phyloP scores from a whole-genome alignment of 768 basidiomycete genomes.

The Suillus spraguei region DNA sequence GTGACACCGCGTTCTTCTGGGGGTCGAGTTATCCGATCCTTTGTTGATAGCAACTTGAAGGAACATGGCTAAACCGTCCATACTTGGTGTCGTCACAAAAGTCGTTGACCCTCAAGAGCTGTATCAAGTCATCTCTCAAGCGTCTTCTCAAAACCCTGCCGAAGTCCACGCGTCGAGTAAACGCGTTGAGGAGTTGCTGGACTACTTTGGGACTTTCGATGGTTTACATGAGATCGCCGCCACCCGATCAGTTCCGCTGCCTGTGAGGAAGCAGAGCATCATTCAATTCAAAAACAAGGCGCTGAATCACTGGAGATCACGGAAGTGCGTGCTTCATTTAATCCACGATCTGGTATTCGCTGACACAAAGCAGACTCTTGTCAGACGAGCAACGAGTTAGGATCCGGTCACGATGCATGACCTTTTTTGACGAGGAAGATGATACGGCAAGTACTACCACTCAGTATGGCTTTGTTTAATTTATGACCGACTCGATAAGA shows the following conservation, averaged over 20 bases:
- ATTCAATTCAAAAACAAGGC: slow-evolving; percentile 90
- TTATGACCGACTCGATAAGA: slow-evolving; percentile 44
- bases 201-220: slow-evolving; percentile 71
- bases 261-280: slow-evolving; percentile 77
- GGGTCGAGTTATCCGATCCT: slow-evolving; percentile 12
- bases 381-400: slow-evolving; percentile 63
- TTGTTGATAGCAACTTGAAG: slow-evolving; percentile 3
- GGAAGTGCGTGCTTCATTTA: slow-evolving; percentile 53
- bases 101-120: slow-evolving; percentile 64
- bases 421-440: slow-evolving; percentile 76
- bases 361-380: slow-evolving; percentile 52
- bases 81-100: slow-evolving; percentile 21
- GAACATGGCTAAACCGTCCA: slow-evolving; percentile 25
- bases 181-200: slow-evolving; percentile 68
- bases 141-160: slow-evolving; percentile 72
- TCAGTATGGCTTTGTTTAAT: neutral
- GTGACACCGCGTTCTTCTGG: slow-evolving; percentile 2
- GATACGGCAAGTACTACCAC: slow-evolving; percentile 54
- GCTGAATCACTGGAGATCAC: slow-evolving; percentile 72
- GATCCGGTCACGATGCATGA: slow-evolving; percentile 67
- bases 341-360: slow-evolving; percentile 7
- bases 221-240: slow-evolving; percentile 74
- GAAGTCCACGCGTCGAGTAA: slow-evolving; percentile 50
- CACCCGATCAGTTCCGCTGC: slow-evolving; percentile 57
- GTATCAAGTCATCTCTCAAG: slow-evolving; percentile 62